Base-by-base conservation (phyloP, 768 basidiomycete genomes). In the Neoboletus brunneissimus region DNA sequence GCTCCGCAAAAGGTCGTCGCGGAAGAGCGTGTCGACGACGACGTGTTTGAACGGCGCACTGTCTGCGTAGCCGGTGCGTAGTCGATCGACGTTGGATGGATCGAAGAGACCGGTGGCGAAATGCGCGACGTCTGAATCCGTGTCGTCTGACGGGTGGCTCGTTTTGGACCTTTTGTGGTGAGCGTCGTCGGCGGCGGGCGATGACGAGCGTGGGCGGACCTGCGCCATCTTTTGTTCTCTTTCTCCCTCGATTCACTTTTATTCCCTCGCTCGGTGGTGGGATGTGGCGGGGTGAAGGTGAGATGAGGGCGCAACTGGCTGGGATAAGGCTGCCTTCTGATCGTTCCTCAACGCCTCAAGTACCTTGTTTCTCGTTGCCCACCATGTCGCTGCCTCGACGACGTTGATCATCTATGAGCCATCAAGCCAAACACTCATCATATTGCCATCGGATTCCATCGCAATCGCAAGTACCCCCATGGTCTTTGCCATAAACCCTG, bases 31-130 rank as follows among this genome's bases (percentile, higher is more conserved):
- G 48, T 88, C 84, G 53, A 97, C 80, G 49, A 91, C 78, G 18
- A 84, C 85, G 73, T 95, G 86, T 72, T 88, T 90, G 81, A 87
- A 98, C 0, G 94, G 94, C 52, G 77, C 67, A 62, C 77, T 86
- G 7, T 73, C 61, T 13, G 70, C 61, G 71, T 97, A 96, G 41
- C 74, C 70, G 13, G 74, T 62, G 61, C 82, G 76, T 37, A 93
- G 76, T 20, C 75, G 69, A 32, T 84, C 75, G 58, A 88, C 77
- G 59, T 78, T 83, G 49, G 76, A 68, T 51, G 79, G 77, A 55
- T 83, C 78, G 57, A 93, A 81, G 45, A 93, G 72, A 43, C 74
- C 77, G 20, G 80, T 56, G 59, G 56, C 65, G 58, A 60, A 73
- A 37, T 8, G 67, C 32, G 66, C 52, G 27, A 52, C 58, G 35